Evolutionary conservation across 345 rosid genomes (phyloP), one percentile per base, ranked within the genome.

Genomic region (Hypericum androsaemum): DNA sequence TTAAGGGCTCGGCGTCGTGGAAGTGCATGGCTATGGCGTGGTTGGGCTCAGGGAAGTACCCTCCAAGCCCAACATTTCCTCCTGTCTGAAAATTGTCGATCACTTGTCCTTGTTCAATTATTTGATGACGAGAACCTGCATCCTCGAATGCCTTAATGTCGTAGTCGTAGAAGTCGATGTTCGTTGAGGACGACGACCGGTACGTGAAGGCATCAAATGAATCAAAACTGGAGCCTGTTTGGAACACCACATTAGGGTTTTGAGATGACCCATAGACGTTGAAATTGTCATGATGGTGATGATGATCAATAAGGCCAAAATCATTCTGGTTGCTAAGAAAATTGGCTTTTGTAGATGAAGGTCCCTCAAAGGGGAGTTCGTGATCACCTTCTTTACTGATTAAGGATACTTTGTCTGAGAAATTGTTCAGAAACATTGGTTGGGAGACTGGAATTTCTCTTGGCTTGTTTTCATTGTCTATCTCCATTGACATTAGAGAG

Each of bases 91-190:
- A 22, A 22, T 22, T 22, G 32, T 22, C 32, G 2, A 22, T 22
- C 2, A 22, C 28, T 46, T 46, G 9, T 46, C 16, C 5, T 17
- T 22, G 13, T 32, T 41, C 16, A 14, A 6, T 3, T 46, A 7
- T n/a, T 32, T 13, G 22, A 7, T 46, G 50, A 46, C 22, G 12
- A 14, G 12, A 10, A 32, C n/a, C 73, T 0, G 36, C 65, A 58
- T 22, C 32, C 1, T 22, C 4, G 32, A 73, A 72, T 37, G 86
- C 86, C 62, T 88, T 88, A 56, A 74, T 59, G 66, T 85, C 88
- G 48, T 60, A 56, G 12, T 56, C 62, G 37, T 64, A 73, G 28
- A 66, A 66, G 41, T 75, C 77, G n/a, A 72, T 40, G 40, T 78
- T 70, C 16, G 65, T 65, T 16, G 32, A 22, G 32, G 70, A 46